Base-by-base conservation (phyloP, 2,329 filamentous ascomycete species). In the Phoma sp. region DNA sequence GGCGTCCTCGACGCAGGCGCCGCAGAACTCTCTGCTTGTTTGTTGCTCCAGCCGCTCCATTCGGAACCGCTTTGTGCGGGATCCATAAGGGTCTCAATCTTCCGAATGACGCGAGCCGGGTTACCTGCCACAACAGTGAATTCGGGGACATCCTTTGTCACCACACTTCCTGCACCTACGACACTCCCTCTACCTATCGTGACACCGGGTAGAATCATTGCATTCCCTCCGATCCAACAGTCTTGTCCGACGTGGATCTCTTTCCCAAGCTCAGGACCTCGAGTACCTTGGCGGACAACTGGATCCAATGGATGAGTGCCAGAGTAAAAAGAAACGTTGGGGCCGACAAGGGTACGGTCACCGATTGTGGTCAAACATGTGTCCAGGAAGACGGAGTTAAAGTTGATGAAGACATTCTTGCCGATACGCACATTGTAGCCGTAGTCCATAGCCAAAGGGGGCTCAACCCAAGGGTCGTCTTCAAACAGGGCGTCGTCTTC, bases 151-250 rank as follows among this genome's bases (percentile, higher is more conserved):
- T 86, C 80, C 78, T 89, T 96, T 2, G 90, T 96, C 23, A 96
- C 91, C 3, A 96, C 89, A 70, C 88, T 91, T 0, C 89, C 90
- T 3, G 92, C 91, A 2, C 91, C 92, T 54, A 96, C 82, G 0
- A 88, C 89, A 7, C 79, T 81, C 0, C 91, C 91, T 56, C 82
- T 81, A 0, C 92, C 91, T 60, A 96, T 88, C 0, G 83, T 91
- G 25, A 96, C 86, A 0, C 91, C 91, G 0, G 90, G 86, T 36
- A 93, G 77, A 22, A 96, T 83, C 13, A 75, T 69, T 1, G 74
- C 78, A 53, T 79, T 77, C 1, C 79, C 80, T 9, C 79, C 80
- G 47, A 83, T 78, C 80, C 80, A 75, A 52, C 71, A 75, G 38
- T 96, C 91, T 60, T 91, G 87, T 0, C 88, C 90, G 47, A 96